These are phyloP conservation scores for Pichia sp. DNA, from an alignment of 1,139 yeast genomes.

Conservation along the genomic window DNA sequence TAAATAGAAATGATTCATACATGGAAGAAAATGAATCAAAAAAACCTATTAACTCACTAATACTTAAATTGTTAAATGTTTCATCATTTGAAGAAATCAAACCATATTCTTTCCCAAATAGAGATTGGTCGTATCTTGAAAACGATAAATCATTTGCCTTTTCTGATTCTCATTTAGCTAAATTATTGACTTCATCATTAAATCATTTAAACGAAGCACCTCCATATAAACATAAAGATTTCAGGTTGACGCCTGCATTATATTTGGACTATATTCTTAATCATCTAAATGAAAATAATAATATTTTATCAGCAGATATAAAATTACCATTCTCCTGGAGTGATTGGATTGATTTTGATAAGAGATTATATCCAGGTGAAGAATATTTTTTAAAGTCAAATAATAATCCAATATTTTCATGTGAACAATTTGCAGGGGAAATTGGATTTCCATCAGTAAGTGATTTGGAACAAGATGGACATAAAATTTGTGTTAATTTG, in stretches of 20 bases:
- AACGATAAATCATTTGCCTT: too few relatives aligned
- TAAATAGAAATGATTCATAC: too few relatives aligned
- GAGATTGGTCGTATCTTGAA: too few relatives aligned
- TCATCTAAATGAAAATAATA: neutral
- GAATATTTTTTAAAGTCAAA: conserved; percentile 15
- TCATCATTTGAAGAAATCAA: too few relatives aligned
- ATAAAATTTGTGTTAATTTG: conserved; percentile 16
- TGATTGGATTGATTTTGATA: conserved; percentile 27
- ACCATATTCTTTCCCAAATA: too few relatives aligned
- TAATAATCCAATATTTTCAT: conserved; percentile 13
- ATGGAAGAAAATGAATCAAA: too few relatives aligned
- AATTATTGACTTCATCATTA: too few relatives aligned
- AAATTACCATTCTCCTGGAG: conserved; percentile 24
- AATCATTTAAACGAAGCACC: too few relatives aligned
- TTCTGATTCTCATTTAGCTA: too few relatives aligned
- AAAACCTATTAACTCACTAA: too few relatives aligned
- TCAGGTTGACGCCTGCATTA: conserved; percentile 5
- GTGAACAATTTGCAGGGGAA: conserved; percentile 18
- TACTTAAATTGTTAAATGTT: too few relatives aligned
- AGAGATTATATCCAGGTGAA: conserved; percentile 20
- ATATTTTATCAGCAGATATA: conserved; percentile 6
- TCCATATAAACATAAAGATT: too few relatives aligned
- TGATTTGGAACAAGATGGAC: neutral
- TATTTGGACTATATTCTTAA: conserved; percentile 2
- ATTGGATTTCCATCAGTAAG: conserved; percentile 12